These are phyloP conservation scores for Flaveria brownii DNA, from an alignment of 129 eudicot genomes.

Conservation along the genomic window DNA sequence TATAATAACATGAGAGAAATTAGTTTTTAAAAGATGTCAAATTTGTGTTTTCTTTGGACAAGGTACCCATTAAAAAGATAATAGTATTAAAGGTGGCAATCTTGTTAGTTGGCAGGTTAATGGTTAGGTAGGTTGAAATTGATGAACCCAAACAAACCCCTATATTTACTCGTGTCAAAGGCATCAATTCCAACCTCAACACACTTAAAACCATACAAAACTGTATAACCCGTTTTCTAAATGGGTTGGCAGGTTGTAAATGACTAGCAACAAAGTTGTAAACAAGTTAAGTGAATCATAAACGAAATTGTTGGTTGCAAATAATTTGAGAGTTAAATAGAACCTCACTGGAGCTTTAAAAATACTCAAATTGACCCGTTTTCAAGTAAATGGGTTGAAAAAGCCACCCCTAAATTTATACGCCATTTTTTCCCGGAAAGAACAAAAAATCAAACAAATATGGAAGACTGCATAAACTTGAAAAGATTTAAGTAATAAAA, in stretches of 20 bases:
- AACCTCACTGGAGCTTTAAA: background rate
- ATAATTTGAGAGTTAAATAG: too few relatives aligned
- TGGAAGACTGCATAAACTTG: background rate
- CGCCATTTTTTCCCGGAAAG: background rate
- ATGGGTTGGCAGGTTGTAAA: background rate
- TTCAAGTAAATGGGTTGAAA: background rate
- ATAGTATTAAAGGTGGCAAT: background rate
- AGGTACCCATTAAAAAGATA: background rate
- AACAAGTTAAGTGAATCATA: too few relatives aligned
- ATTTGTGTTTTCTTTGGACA: slow-evolving; percentile 4
- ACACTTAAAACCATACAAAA: background rate
- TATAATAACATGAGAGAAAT: slow-evolving; percentile 22
- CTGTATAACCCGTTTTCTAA: background rate
- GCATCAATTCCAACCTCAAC: background rate
- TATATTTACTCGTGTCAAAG: background rate
- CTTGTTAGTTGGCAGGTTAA: background rate
- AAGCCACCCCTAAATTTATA: background rate
- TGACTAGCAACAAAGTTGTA: background rate
- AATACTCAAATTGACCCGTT: background rate
- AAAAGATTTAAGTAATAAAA: slow-evolving; percentile 1
- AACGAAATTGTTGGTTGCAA: background rate
- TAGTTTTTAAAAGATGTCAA: background rate
- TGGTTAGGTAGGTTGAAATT: background rate
- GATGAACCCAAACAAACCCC: slow-evolving; percentile 3
- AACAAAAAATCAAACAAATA: background rate